phyloP scores from a whole-genome alignment of 73 alveolate species.

The Paramecium caudatum region DNA sequence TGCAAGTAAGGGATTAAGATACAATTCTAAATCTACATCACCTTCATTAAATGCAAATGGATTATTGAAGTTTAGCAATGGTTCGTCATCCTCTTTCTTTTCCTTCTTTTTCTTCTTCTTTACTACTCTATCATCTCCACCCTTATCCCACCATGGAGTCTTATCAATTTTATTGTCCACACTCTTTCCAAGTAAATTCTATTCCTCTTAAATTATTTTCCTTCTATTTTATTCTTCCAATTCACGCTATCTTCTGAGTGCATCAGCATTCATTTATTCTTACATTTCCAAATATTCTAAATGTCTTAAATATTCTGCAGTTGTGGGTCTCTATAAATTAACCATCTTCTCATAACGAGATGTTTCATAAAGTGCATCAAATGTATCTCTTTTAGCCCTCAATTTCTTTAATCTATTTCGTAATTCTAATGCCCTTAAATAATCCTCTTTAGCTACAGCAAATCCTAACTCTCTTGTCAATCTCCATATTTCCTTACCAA shows the following conservation, averaged over 20 bases:
- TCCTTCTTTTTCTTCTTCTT: slow-evolving; percentile 90
- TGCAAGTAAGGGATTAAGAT: slow-evolving; percentile 88
- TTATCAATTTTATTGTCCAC: slow-evolving; percentile 31
- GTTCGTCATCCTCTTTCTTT: slow-evolving; percentile 84
- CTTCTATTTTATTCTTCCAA: slow-evolving; percentile 79
- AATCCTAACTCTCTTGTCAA: slow-evolving; percentile 92
- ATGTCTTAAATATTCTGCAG: slow-evolving; percentile 82
- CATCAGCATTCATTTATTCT: slow-evolving; percentile 82
- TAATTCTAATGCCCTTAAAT: slow-evolving; percentile 88
- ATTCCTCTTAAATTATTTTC: slow-evolving; percentile 52
- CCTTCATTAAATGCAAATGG: slow-evolving; percentile 97
- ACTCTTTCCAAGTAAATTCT: not conserved
- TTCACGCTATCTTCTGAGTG: slow-evolving; percentile 77
- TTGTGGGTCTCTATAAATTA: slow-evolving; percentile 86
- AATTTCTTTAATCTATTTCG: slow-evolving; percentile 89
- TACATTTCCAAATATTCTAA: slow-evolving; percentile 79
- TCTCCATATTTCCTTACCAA: slow-evolving; percentile 95
- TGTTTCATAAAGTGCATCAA: slow-evolving; percentile 98
- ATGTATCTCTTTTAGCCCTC: slow-evolving; percentile 91
- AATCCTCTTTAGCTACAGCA: slow-evolving; percentile 95
- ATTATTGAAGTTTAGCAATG: slow-evolving; percentile 82
- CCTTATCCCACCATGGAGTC: slow-evolving; percentile 78
- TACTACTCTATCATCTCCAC: slow-evolving; percentile 17
- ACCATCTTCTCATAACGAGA: slow-evolving; percentile 96
- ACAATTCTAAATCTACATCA: slow-evolving; percentile 97